Evolutionary conservation across 2,329 filamentous ascomycete species (phyloP), one percentile per base, ranked within the genome.

Genomic region (Scorias spongiosa): DNA sequence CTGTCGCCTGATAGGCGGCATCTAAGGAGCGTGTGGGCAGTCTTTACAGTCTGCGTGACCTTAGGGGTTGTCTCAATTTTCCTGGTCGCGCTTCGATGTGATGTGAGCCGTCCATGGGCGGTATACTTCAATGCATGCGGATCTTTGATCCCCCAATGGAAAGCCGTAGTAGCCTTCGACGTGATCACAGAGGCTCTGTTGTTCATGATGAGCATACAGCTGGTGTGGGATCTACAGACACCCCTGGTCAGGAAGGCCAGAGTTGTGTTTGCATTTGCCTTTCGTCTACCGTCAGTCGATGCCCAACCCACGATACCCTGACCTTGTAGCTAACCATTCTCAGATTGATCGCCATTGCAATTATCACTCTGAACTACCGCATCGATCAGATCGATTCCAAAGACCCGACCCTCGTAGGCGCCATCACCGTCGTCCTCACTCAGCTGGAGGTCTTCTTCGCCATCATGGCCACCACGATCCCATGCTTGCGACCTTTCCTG

Each of bases 1-100:
- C 55, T 71, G 12, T 67, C 67, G 2, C 66, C 66, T 6, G 60
- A 66, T 26, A 62, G 60, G 42, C 50, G 49, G 5, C 68, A 71
- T 50, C 58, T 59, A 10, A 42, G 56, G 11, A 54, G 58, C 2
- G 60, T 64, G 4, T 61, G 58, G 48, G 50, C 49, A 1, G 61
- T 63, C 9, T 51, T 70, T 2, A 57, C 44, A 3, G 47, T 57
- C 0, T 63, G 63, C 11, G 62, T 61, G 2, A 47, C 59, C 14
- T 65, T 66, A 52, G 48, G 62, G 9, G 48, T 68, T 11, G 51
- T 62, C 9, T 66, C 66, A 1, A 44, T 68, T 11, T 52, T 70
- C 18, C 54, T 66, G 2, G 51, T 68, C 15, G 48, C 60, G 5
- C 44, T 71, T 2, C 61, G 65, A 12, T 71, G 68, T 45, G 57